phyloP scores from a whole-genome alignment of 2,329 filamentous ascomycete genomes.

The Zymoseptoria brevis region DNA sequence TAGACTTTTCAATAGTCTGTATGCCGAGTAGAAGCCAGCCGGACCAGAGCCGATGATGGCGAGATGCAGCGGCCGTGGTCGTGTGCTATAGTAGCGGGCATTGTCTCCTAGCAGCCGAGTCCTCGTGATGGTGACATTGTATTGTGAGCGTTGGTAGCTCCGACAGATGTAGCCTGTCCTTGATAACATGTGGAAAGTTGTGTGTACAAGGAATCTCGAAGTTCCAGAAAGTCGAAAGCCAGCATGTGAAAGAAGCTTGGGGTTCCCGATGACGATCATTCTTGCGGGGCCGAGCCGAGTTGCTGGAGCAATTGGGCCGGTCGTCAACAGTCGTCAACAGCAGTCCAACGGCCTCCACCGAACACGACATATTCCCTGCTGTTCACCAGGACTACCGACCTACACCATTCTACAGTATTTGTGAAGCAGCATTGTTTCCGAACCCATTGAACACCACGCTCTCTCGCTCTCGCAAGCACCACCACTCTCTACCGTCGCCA shows the following conservation, averaged over 20 bases:
- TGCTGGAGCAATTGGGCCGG: not conserved
- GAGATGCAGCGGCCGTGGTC: conserved; percentile 55
- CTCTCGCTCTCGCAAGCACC: not conserved
- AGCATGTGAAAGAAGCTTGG: not conserved
- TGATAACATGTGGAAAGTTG: conserved; percentile 6
- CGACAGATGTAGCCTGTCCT: conserved; percentile 14
- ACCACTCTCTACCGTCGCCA: conserved; percentile 6
- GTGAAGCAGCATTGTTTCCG: not conserved
- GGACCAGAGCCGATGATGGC: conserved; percentile 86
- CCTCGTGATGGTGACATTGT: conserved; percentile 13
- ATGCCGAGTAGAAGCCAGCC: conserved; percentile 90
- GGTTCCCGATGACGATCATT: too few relatives aligned
- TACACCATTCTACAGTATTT: not conserved
- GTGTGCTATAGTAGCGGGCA: conserved; percentile 19
- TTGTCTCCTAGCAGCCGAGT: not conserved
- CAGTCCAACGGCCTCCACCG: too few relatives aligned
- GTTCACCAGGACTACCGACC: not conserved
- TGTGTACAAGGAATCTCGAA: not conserved
- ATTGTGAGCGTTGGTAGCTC: conserved; percentile 11
- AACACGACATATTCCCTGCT: not conserved
- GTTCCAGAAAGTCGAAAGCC: not conserved
- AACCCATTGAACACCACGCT: not conserved
- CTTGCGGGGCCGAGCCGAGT: not conserved
- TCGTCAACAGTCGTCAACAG: not conserved
- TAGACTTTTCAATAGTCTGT: conserved; percentile 71